Base-by-base conservation (phyloP, 306 rosid species). In the Trifolium subterraneum region DNA sequence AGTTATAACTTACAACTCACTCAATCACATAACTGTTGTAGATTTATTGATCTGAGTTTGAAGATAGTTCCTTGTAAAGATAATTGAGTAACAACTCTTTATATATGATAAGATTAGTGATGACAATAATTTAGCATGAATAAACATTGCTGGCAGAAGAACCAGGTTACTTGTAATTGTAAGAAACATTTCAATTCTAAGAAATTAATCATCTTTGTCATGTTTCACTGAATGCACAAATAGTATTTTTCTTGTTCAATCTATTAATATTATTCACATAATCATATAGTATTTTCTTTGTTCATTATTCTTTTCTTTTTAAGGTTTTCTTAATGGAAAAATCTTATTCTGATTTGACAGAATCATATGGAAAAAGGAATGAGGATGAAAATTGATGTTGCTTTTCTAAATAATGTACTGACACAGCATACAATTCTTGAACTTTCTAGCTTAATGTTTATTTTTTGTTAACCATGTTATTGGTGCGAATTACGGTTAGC, bases 31-130 rank as follows among this genome's bases (percentile, higher is more conserved):
- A n/a, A 50, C 52, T 33, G 61, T 77, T 65, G 79, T 77, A 84
- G 82, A 82, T 80, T 86, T 64, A 52, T 73, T 73, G 47, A 51
- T 72, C 74, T 64, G 74, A 62, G 44, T 75, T 58, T 56, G 79
- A 66, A 48, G 76, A 83, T 69, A 65, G 73, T 68, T 61, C 58
- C 62, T 70, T 81, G 84, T 80, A 82, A 88, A 85, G 85, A 74
- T 59, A 78, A 47, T 33, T 65, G 80, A 65, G 76, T 80, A 72
- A 70, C 20, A 56, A 61, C 72, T 81, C 51, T 52, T 62, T 61
- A 66, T 61, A 62, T 63, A 60, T 76, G 55, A 73, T 60, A 60
- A 60, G 41, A 60, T 38, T 74, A 59, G 33, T 38, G 16, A 39
- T 78, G 52, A 55, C 50, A 67, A 76, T 42, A 66, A 64, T 71